Base-by-base conservation (phyloP, 1,139 yeast species). In the Candida tetrigidarum region DNA sequence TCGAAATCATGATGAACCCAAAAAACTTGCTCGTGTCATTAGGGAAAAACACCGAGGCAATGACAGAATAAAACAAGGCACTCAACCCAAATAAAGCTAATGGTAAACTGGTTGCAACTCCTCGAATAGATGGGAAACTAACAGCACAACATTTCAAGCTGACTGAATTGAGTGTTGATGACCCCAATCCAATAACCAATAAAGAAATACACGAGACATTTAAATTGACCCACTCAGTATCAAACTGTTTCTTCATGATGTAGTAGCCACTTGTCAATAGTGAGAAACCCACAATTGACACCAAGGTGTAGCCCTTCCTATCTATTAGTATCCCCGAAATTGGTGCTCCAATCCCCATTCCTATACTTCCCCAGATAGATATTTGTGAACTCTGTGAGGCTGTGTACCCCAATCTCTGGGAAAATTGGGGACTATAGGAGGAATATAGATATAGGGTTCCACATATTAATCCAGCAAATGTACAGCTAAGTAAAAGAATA, bases 381-480 rank as follows among this genome's bases (percentile, higher is more conserved):
- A 83, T 76, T 20, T 72, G 62, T 26, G 84, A 78, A 10, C 83
- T 68, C 46, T 80, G 76, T 0, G 84, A 74, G 10, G 83, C 87
- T 4, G 75, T 59, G 49, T 83, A 74, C 15, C 66, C 63, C 39
- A 83, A 69, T 41, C 69, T 70, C 20, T 66, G 64, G 2, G 87
- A 85, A 50, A 82, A 66, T 56, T 83, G 88, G 3, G 89, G 87
- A 38, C 85, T 81, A 56, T 80, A 83, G 5, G 85, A 80, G 3
- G 83, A 77, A 57, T 78, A 81, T 26, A 81, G 60, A 56, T 81
- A 81, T 59, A 82, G 67, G 5, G 87, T 82, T 4, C 88, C 88
- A 57, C 86, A 67, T 33, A 78, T 80, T 43, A 82, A 64, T 32
- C 84, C 82, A 25, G 76, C 59, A 43, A 76, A 65, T 3, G 83